These are phyloP conservation scores for Rubroboletus pulcherrimus DNA, from an alignment of 768 basidiomycete genomes.

Conservation along the genomic window DNA sequence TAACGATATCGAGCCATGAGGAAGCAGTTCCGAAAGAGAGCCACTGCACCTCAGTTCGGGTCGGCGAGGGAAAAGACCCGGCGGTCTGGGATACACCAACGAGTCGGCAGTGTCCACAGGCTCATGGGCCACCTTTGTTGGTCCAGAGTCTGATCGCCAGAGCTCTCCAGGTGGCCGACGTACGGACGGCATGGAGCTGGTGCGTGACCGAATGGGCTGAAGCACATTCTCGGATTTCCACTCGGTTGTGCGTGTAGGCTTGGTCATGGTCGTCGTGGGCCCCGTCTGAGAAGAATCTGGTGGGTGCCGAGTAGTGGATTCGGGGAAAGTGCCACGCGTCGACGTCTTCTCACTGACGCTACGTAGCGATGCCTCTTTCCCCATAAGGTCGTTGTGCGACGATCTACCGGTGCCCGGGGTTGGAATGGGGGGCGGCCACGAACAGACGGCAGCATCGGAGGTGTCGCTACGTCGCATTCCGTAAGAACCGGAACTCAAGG, in stretches of 20 bases:
- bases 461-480: conserved; percentile 7
- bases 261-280: conserved; percentile 1
- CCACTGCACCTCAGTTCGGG: conserved; percentile 7
- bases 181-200: conserved; percentile 10
- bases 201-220: conserved; percentile 17
- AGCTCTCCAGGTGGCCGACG: conserved; percentile 18
- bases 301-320: conserved; percentile 10
- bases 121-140: background rate
- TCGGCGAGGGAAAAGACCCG: conserved; percentile 17
- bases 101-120: background rate
- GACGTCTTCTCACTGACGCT: conserved; percentile 2
- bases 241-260: conserved; percentile 1
- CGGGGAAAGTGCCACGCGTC: conserved; percentile 8
- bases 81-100: conserved; percentile 15
- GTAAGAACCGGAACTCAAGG: conserved; percentile 9
- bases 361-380: conserved; percentile 9
- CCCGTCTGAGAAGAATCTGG: background rate
- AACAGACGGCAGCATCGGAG: conserved; percentile 8
- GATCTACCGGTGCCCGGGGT: background rate
- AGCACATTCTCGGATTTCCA: conserved; percentile 21
- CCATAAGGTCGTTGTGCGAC: conserved; percentile 1
- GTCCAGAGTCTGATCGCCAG: conserved; percentile 19
- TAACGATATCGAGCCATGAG: conserved; percentile 15
- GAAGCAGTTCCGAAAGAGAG: conserved; percentile 3
- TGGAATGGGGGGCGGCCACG: conserved; percentile 24